Conservation (phyloP, 1,284 basidiomycete genomes). For the Lentinus polychrous region DNA sequence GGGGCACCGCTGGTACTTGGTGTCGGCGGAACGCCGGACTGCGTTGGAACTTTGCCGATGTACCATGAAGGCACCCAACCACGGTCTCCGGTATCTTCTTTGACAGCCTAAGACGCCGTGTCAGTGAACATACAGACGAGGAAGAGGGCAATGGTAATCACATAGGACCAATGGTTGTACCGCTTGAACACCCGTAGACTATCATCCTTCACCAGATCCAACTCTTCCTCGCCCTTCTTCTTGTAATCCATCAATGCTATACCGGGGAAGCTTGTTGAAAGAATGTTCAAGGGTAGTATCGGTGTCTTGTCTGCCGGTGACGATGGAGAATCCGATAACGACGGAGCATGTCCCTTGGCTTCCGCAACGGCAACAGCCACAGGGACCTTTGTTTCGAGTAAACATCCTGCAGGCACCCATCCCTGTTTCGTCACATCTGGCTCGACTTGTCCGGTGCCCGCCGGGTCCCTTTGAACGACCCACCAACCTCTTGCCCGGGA, state of each 20-base stretch:
- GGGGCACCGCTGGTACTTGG: conserved; percentile 40
- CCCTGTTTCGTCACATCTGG: conserved; percentile 72
- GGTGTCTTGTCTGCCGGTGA: conserved; percentile 49
- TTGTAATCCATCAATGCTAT: conserved; percentile 93
- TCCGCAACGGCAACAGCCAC: conserved; percentile 73
- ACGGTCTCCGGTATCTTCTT: conserved; percentile 80
- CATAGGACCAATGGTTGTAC: conserved; percentile 96
- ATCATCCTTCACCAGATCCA: conserved; percentile 83
- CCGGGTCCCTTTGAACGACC: conserved; percentile 93
- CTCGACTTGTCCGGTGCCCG: conserved; percentile 75
- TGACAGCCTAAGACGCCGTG: conserved; percentile 58
- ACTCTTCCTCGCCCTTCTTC: conserved; percentile 85
- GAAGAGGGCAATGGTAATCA: conserved; percentile 28
- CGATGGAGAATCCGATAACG: conserved; percentile 32
- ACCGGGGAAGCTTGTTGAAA: conserved; percentile 91
- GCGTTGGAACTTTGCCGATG: conserved; percentile 60
- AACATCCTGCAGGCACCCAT: conserved; percentile 89
- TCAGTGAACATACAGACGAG: conserved; percentile 9
- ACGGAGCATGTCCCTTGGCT: conserved; percentile 39
- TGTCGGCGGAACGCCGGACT: conserved; percentile 46
- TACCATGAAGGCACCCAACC: conserved; percentile 91
- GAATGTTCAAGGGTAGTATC: conserved; percentile 81
- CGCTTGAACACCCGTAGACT: conserved; percentile 90
- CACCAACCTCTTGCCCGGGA: conserved; percentile 97
- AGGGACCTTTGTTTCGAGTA: conserved; percentile 86